Percentiles rank a stretch among this genome's conserved stretches.
phyloP scores from a whole-genome alignment of 2,329 filamentous ascomycete genomes.

The Aspergillus persii region DNA sequence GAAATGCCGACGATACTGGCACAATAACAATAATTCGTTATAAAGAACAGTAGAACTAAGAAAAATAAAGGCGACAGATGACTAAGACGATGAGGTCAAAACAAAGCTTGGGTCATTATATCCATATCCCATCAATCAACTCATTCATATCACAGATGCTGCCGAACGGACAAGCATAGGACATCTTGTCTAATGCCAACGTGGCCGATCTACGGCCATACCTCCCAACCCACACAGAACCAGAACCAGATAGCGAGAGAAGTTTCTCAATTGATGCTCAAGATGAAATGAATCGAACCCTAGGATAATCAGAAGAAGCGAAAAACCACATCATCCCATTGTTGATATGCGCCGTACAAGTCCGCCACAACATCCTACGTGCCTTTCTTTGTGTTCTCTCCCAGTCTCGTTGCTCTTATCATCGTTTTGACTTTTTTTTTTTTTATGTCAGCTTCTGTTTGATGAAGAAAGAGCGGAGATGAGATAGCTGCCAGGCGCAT shows the following conservation, averaged over 20 bases:
- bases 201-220: background rate
- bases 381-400: background rate
- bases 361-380: background rate
- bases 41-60: background rate
- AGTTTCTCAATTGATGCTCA: background rate
- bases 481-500: slow-evolving; percentile 95
- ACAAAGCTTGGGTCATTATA: slow-evolving; percentile 3
- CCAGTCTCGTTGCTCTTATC: too few relatives aligned
- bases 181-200: background rate
- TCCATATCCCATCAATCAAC: slow-evolving; percentile 8
- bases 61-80: background rate
- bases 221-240: background rate
- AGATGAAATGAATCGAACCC: background rate
- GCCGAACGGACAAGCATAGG: background rate
- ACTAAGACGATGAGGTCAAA: background rate
- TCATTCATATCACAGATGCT: slow-evolving; percentile 1
- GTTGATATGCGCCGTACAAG: background rate
- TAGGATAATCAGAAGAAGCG: background rate
- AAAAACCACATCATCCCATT: background rate
- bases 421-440: background rate
- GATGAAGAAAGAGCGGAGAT: slow-evolving; percentile 97
- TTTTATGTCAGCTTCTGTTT: slow-evolving; percentile 96
- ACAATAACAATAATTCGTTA: background rate
- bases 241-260: background rate
- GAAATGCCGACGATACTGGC: background rate